A percentile compares a stretch with the other conserved stretches of the same genome.
Evolutionary conservation across 306 rosid genomes (phyloP).

Genomic region (Fragaria nilgerrensis): DNA sequence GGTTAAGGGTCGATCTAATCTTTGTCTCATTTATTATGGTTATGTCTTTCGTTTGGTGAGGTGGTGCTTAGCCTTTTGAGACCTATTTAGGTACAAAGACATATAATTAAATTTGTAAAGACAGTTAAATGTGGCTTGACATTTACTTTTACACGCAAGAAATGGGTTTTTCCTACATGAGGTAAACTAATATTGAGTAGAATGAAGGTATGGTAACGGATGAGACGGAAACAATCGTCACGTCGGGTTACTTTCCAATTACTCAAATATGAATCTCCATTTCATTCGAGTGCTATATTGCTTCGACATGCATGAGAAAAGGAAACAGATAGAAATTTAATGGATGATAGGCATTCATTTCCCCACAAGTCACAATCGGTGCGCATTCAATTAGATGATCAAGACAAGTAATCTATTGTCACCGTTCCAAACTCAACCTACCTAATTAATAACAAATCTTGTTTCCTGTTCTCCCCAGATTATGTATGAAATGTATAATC

Average conservation of each 20-base stretch:
- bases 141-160: neutral
- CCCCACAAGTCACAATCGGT: conserved; percentile 1
- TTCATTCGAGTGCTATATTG: neutral
- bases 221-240: neutral
- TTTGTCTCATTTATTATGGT: neutral
- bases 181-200: neutral
- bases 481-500: neutral
- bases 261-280: neutral
- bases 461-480: neutral
- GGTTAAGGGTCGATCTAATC: neutral
- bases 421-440: neutral
- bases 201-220: neutral
- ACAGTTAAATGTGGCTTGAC: neutral
- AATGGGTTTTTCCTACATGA: neutral
- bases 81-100: neutral
- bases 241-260: neutral
- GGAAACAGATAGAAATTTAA: neutral
- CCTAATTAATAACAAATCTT: neutral
- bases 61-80: neutral
- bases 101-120: neutral
- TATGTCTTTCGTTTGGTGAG: neutral
- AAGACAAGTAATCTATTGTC: neutral
- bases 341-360: neutral
- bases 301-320: neutral
- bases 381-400: neutral